Evolutionary conservation across 495 filamentous ascomycete genomes (phyloP), one percentile per base, ranked within the genome.

Genomic region (Hypoxylon trugodes): DNA sequence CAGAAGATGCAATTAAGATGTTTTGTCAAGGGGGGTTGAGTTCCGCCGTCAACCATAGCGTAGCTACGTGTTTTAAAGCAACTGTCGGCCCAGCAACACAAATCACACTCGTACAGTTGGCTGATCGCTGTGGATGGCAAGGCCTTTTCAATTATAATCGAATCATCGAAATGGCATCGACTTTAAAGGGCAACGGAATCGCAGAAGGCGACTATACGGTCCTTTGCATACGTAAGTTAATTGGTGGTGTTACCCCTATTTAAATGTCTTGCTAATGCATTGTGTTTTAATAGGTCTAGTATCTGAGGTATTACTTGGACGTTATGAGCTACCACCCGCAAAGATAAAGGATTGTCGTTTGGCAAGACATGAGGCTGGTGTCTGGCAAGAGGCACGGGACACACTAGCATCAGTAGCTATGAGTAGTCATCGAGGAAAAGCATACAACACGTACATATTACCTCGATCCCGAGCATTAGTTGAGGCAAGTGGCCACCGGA

Each of bases 151-250:
- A 45, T 0, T 66, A 74, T 33, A 78, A 78, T 28, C 64, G 68
- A 9, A 68, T 74, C 0, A 41, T 55, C 7, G 55, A 60, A 24
- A 8, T 55, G 9, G 41, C 32, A 43, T 28, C 65, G 28, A 41
- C 63, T 12, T 25, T 67, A 13, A 60, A 65, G 16, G 64, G 61
- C 3, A 71, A 62, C 26, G 46, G 48, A 9, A 67, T 71, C 18
- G 73, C 74, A 3, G 74, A 78, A 47, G 74, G 74, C 9, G 73
- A 78, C 26, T 65, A 69, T 25, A 54, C 64, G 10, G 72, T 72
- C 18, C 55, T 76, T 18, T 66, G 65, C 42, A 77, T 74, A 37
- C 57, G 62, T 65, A 49, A 49, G 61, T 59, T 18, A 19, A 30
- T 26, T 1, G 6, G 1, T 1, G 18, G 12, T n/a, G n/a, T 13